Conservation (phyloP, 106 monocot genomes). For the Phalaenopsis aphrodite region DNA sequence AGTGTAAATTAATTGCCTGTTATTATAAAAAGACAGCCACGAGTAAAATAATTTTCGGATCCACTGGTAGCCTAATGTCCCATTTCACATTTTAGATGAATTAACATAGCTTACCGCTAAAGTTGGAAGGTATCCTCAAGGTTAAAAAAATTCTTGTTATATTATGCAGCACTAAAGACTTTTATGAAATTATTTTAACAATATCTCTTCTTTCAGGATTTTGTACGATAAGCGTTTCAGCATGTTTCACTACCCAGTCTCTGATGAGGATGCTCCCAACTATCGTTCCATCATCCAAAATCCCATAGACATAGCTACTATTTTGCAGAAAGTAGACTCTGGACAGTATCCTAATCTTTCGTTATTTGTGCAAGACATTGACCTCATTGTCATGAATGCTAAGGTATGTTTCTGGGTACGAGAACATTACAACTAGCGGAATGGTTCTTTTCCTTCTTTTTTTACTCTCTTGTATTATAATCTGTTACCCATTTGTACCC, state of each 20-base stretch:
- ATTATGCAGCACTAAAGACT: neutral
- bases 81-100: neutral
- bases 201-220: slow-evolving; percentile 41
- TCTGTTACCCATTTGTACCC: neutral
- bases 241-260: slow-evolving; percentile 85
- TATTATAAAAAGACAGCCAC: neutral
- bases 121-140: neutral
- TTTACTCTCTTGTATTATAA: neutral
- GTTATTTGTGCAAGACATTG: slow-evolving; percentile 69
- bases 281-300: slow-evolving; percentile 83
- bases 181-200: neutral
- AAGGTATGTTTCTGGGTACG: slow-evolving; percentile 36
- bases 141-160: neutral
- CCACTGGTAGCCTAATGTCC: neutral
- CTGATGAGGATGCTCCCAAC: slow-evolving; percentile 87
- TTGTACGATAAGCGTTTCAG: slow-evolving; percentile 85
- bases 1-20: neutral
- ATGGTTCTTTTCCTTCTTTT: neutral
- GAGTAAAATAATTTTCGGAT: neutral
- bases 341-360: slow-evolving; percentile 68
- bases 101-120: neutral
- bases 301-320: slow-evolving; percentile 94
- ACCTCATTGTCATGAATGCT: slow-evolving; percentile 90
- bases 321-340: slow-evolving; percentile 83
- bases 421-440: neutral